Conservation (phyloP, 164 flowering plant species). For the Taxillus chinensis region DNA sequence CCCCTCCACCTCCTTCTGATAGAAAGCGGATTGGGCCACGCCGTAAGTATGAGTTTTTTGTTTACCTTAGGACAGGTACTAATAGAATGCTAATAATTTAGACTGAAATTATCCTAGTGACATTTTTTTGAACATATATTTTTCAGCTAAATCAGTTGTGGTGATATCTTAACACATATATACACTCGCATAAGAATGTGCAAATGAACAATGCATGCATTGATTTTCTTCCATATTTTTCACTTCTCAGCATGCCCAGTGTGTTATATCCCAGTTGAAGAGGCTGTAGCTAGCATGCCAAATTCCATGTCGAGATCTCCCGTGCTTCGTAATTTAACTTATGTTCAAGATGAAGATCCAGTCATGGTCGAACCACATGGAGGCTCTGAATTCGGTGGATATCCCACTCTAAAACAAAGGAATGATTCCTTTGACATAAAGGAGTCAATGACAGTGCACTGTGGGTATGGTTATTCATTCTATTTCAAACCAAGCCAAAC, state of each 20-base stretch:
- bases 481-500: not conserved
- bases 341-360: slow-evolving; percentile 49
- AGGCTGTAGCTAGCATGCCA: slow-evolving; percentile 73
- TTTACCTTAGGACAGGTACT: not conserved
- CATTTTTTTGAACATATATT: no score
- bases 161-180: not conserved
- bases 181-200: no score
- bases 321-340: slow-evolving; percentile 50
- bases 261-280: slow-evolving; percentile 75
- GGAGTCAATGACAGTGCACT: slow-evolving; percentile 40
- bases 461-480: slow-evolving; percentile 27
- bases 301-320: slow-evolving; percentile 48
- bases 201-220: not conserved
- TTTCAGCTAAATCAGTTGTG: not conserved
- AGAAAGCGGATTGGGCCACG: slow-evolving; percentile 75
- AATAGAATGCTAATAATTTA: no score
- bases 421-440: slow-evolving; percentile 28
- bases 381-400: slow-evolving; percentile 45
- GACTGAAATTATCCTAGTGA: no score
- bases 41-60: slow-evolving; percentile 45
- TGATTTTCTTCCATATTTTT: slow-evolving; percentile 5
- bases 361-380: slow-evolving; percentile 33
- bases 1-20: slow-evolving; percentile 66
- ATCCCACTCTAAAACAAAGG: slow-evolving; percentile 34
- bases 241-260: slow-evolving; percentile 80